These are phyloP conservation scores for Arachis hypogaea DNA, from an alignment of 306 rosid genomes.

Conservation along the genomic window DNA sequence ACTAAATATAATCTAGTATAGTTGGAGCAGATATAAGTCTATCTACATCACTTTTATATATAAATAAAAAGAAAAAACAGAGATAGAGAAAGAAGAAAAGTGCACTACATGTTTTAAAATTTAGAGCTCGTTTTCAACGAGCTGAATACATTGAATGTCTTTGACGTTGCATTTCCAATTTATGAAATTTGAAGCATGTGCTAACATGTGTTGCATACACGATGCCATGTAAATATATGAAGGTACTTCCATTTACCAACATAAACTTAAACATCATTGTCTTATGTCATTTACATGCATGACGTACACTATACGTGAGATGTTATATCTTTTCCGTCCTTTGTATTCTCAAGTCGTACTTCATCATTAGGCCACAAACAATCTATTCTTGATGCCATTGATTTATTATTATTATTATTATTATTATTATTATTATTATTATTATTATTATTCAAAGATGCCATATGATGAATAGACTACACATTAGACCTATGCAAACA, in stretches of 20 bases:
- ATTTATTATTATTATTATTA: no score
- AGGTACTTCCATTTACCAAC: constrained; percentile 29
- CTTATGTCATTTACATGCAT: constrained; percentile 20
- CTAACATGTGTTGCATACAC: constrained; percentile 35
- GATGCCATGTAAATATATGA: constrained; percentile 35
- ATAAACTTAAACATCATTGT: constrained; percentile 24
- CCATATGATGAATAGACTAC: constrained; percentile 32
- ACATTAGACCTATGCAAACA: constrained; percentile 35
- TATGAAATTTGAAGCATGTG: constrained; percentile 38
- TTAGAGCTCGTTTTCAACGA: constrained; percentile 43
- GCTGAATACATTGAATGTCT: constrained; percentile 11
- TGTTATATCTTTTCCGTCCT: not conserved
- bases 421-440: no score
- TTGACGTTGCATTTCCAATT: constrained; percentile 12
- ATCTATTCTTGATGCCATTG: not conserved
- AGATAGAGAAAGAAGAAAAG: no score
- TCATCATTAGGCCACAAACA: not conserved
- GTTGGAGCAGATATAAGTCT: no score
- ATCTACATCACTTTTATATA: no score
- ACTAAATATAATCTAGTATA: no score
- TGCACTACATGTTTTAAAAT: not conserved
- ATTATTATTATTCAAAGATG: not conserved
- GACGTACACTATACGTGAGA: not conserved
- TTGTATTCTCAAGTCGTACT: not conserved
- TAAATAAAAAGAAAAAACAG: no score